These are phyloP conservation scores for Penicillium digitatum DNA, from an alignment of 2,329 filamentous ascomycete species.

Conservation along the genomic window DNA sequence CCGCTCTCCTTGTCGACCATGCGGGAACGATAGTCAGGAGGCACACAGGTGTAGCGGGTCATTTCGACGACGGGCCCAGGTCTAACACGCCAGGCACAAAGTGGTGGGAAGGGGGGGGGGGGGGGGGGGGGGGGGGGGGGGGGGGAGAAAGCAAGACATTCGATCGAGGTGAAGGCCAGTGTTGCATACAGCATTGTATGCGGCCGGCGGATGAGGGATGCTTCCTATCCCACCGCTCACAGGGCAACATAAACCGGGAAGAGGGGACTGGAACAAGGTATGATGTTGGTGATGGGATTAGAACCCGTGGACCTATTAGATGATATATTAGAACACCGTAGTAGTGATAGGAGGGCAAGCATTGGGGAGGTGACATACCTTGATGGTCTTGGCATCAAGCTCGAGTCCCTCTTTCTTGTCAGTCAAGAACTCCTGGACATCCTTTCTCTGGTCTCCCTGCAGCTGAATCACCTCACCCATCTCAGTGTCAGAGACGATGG, in stretches of 20 bases:
- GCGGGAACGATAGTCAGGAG: constrained; percentile 15
- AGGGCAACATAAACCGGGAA: constrained; percentile 39
- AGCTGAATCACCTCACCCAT: constrained; percentile 99
- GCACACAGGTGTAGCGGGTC: constrained; percentile 27
- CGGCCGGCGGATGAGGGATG: constrained; percentile 26
- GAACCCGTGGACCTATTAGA: constrained; percentile 49
- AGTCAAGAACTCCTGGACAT: constrained; percentile 94
- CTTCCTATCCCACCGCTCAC: constrained; percentile 39
- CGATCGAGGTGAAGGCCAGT: constrained; percentile 20
- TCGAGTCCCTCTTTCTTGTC: constrained; percentile 93
- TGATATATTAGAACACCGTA: constrained; percentile 6
- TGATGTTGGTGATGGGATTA: constrained; percentile 42
- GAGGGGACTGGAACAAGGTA: constrained; percentile 44
- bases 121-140: no score
- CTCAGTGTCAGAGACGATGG: constrained; percentile 89
- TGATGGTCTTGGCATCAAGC: constrained; percentile 94
- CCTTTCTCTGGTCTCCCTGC: constrained; percentile 98
- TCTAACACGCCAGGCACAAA: constrained; percentile 31
- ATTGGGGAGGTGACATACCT: constrained; percentile 53
- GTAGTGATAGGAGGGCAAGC: neutral
- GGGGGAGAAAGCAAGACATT: constrained; percentile 23
- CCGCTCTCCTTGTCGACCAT: constrained; percentile 24
- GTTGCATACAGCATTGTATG: constrained; percentile 9
- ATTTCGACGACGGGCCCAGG: constrained; percentile 31
- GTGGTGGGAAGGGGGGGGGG: no score